Evolutionary conservation across 1,284 basidiomycete species (phyloP).

Genomic region (Melampsora americana): DNA sequence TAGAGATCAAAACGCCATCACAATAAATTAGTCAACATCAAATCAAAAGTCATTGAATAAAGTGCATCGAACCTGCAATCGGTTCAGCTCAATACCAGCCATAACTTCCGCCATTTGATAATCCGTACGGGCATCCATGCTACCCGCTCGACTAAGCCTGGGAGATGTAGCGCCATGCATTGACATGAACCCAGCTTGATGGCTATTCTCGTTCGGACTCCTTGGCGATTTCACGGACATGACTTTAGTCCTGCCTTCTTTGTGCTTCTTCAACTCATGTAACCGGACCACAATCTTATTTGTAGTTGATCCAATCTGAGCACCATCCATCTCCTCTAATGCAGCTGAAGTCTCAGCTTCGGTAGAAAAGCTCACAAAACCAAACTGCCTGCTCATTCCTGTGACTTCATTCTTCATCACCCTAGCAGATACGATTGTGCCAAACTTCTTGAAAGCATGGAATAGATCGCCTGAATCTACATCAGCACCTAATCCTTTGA

Average conservation of each 20-base stretch:
- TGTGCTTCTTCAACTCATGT: slow-evolving; percentile 81
- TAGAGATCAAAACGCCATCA: not conserved
- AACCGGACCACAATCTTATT: slow-evolving; percentile 79
- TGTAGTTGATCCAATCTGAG: slow-evolving; percentile 60
- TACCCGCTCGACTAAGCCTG: not conserved
- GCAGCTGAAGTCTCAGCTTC: slow-evolving; percentile 64
- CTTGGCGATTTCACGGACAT: not conserved
- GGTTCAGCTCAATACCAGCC: not conserved
- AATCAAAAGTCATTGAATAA: too few species aligned
- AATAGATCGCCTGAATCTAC: slow-evolving; percentile 79
- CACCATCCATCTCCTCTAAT: slow-evolving; percentile 74
- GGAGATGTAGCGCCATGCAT: slow-evolving; percentile 3
- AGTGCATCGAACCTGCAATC: not conserved
- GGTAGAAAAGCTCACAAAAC: slow-evolving; percentile 75
- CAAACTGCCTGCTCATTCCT: slow-evolving; percentile 82
- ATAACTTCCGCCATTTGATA: not conserved
- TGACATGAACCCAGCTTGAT: not conserved
- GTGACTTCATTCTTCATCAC: slow-evolving; percentile 80
- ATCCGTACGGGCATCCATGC: slow-evolving; percentile 5
- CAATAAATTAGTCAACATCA: too few species aligned
- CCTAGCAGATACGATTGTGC: slow-evolving; percentile 65
- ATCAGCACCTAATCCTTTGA: slow-evolving; percentile 74
- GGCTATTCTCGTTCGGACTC: not conserved
- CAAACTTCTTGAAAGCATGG: slow-evolving; percentile 63
- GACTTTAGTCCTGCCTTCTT: slow-evolving; percentile 60